Base-by-base conservation (phyloP, 1,139 yeast species). In the Debaryomyces udenii region DNA sequence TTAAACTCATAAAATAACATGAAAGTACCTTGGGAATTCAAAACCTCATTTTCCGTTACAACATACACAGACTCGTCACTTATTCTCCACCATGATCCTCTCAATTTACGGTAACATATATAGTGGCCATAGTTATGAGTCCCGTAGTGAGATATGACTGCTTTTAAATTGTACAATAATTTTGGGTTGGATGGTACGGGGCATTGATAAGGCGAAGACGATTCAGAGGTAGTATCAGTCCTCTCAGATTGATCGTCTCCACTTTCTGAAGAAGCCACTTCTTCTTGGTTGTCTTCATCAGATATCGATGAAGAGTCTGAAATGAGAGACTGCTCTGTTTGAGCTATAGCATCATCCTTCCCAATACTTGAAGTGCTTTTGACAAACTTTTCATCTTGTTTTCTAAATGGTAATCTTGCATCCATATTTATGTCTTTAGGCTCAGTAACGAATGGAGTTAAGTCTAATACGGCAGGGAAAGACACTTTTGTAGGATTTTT, bases 81-180 rank as follows among this genome's bases (percentile, higher is more conserved):
- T 17, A 90, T 83, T 60, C 96, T 78, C 96, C 96, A 90, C 97
- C 98, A 91, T 9, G 81, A 74, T 1, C 94, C 95, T 53, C 94
- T 76, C 44, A 72, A 76, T 53, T 81, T 83, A 54, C 97, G 79
- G 65, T 78, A 91, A 38, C 95, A 88, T 44, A 91, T 88, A 60
- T 91, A 91, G 61, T 91, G 98, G 14, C 98, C 98, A 60, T 89
- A 91, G 57, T 91, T 89, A 55, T 91, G 97, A 3, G 96, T 86
- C 37, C 98, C 98, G 58, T 83, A 90, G 61, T 91, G 98, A 1
- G 91, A 83, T 37, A 91, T 86, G 1, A 87, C 94, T 1, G 96
- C 89, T 55, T 86, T 86, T 44, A 91, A 73, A 36, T 80, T 74
- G 58, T 91, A 91, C 23, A 75, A 64, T 37, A 82, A 61, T 9